Conservation (phyloP, 257 asterid species). For the Nyctanthes arbortristis region DNA sequence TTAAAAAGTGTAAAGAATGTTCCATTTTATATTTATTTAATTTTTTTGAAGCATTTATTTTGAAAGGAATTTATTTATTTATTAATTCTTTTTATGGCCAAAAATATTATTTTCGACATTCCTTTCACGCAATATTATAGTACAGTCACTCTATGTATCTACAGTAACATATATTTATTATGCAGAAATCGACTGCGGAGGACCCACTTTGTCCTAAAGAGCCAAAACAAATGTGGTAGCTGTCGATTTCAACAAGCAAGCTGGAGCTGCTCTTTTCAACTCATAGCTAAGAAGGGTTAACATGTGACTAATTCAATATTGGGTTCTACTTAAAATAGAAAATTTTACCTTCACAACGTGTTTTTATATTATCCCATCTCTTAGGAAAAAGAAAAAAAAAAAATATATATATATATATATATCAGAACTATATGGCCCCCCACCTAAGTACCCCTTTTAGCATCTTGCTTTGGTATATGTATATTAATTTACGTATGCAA, state of each 20-base stretch:
- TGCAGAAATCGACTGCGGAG: not conserved
- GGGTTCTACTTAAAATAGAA: slow-evolving; percentile 47
- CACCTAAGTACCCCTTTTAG: no score
- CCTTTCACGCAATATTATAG: not conserved
- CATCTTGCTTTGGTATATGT: no score
- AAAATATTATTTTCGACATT: no score
- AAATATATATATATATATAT: no score
- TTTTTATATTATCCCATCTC: slow-evolving; percentile 15
- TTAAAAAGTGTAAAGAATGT: no score
- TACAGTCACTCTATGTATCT: not conserved
- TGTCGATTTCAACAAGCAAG: slow-evolving; percentile 59
- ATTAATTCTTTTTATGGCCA: not conserved
- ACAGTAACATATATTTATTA: not conserved
- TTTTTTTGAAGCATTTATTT: no score
- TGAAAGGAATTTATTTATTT: no score
- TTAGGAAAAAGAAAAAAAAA: no score
- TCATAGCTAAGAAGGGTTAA: slow-evolving; percentile 30
- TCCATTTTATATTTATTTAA: no score
- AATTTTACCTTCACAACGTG: slow-evolving; percentile 44
- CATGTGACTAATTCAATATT: slow-evolving; percentile 53
- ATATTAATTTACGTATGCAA: no score
- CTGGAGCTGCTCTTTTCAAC: slow-evolving; percentile 47
- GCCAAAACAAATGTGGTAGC: slow-evolving; percentile 44
- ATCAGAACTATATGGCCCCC: no score
- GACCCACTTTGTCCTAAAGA: slow-evolving; percentile 32